phyloP scores from a whole-genome alignment of 768 basidiomycete species.

The Clitopilus passeckerianus region DNA sequence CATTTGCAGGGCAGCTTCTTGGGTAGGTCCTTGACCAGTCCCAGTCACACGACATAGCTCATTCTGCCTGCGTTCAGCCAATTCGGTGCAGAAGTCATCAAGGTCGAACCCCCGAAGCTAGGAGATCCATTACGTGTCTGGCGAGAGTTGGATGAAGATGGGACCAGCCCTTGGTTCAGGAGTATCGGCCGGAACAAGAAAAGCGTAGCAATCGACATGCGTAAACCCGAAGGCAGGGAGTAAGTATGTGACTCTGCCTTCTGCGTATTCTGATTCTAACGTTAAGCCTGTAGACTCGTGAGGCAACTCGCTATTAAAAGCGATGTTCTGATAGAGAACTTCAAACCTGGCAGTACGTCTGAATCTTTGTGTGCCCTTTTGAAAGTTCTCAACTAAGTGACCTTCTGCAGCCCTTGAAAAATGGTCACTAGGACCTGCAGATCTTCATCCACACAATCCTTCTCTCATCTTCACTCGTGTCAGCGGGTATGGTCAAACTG shows the following conservation, averaged over 20 bases:
- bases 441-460: slow-evolving; percentile 70
- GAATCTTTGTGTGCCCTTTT: too few relatives aligned
- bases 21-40: slow-evolving; percentile 34
- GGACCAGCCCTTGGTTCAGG: slow-evolving; percentile 71
- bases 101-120: slow-evolving; percentile 56
- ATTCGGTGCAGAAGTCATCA: slow-evolving; percentile 71
- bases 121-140: slow-evolving; percentile 70
- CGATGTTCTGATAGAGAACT: slow-evolving; percentile 68
- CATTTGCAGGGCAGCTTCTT: slow-evolving; percentile 68
- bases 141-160: slow-evolving; percentile 67
- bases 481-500: slow-evolving; percentile 72
- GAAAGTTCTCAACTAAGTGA: too few relatives aligned
- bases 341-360: slow-evolving; percentile 71
- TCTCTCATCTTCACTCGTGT: slow-evolving; percentile 88
- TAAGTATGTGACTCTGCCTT: slow-evolving; percentile 12
- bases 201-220: slow-evolving; percentile 63
- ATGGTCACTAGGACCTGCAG: slow-evolving; percentile 58
- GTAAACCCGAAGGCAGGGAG: slow-evolving; percentile 49
- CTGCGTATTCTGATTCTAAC: background rate
- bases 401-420: slow-evolving; percentile 48
- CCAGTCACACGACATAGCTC: background rate
- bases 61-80: slow-evolving; percentile 32
- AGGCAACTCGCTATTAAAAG: slow-evolving; percentile 55
- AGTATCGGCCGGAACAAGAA: slow-evolving; percentile 72
- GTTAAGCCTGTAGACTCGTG: slow-evolving; percentile 40